Base-by-base conservation (phyloP, 495 filamentous ascomycete species). In the Aspergillus hancockii region DNA sequence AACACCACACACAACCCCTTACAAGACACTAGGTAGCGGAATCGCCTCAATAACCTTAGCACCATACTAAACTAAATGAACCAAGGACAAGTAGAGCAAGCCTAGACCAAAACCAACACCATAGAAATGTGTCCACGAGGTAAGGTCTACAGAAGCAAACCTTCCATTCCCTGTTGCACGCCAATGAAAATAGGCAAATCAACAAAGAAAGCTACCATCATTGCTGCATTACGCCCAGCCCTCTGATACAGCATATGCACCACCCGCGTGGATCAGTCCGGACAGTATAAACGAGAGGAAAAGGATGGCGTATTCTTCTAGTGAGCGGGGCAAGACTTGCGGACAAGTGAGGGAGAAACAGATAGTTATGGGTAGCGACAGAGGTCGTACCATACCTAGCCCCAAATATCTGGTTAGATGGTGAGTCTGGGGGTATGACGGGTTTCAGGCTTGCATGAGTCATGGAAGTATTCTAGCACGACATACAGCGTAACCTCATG, bases 101-200 rank as follows among this genome's bases (percentile, higher is more conserved):
- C n/a, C n/a, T 28, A 28, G 25, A 28, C 25, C 74, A 36, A 91
- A 73, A 66, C 91, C 85, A 12, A 82, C 83, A 12, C 87, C 87
- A 21, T 50, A 0, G 52, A 36, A 18, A 56, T 6, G 13, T 5
- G 23, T 9, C 49, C 36, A 0, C 6, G 30, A 21, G 64, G 58
- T 6, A 66, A 10, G 13, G 56, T 6, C 6, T 32, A 43, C 12
- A 34, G 31, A 3, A 63, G 10, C 19, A 28, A 43, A 4, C 36
- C 52, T 0, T 41, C 49, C 13, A 56, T 18, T 0, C 51, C 30
- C 49, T 66, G 60, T 49, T 66, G 60, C 36, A 52, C 13, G 36
- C 40, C 55, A 43, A 66, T 59, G 22, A 38, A 66, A 18, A 63
- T 6, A 4, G 64, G 60, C 36, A 66, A 19, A 4, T 61, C 23